These are phyloP conservation scores for Auxenochlorella pyrenoidosa DNA, from an alignment of 139 green algal species.

Conservation along the genomic window DNA sequence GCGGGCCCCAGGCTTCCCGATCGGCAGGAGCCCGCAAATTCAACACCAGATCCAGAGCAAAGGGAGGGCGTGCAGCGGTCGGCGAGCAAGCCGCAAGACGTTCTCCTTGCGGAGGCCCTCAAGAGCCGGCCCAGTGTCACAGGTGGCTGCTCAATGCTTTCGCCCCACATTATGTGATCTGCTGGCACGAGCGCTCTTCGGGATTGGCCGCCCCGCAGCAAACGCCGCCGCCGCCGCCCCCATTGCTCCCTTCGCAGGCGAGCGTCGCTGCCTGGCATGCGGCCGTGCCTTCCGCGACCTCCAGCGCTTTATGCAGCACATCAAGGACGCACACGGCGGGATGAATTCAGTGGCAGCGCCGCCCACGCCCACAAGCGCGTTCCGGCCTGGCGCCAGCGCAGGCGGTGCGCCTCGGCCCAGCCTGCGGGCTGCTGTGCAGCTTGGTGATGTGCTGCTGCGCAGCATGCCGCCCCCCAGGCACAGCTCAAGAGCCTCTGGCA, in stretches of 20 bases:
- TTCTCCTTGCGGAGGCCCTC: constrained; percentile 24
- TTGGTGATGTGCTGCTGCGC: constrained; percentile 8
- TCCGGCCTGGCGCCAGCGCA: not conserved
- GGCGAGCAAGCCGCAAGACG: not conserved
- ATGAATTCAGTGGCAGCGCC: not conserved
- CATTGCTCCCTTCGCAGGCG: constrained; percentile 44
- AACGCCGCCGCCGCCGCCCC: not conserved
- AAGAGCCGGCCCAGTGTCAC: constrained; percentile 32
- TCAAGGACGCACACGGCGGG: constrained; percentile 70
- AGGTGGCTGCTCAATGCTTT: constrained; percentile 19
- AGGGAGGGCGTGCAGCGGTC: not conserved
- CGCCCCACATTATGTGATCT: no score
- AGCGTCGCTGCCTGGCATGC: constrained; percentile 73
- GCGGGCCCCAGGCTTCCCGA: not conserved
- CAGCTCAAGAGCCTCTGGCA: not conserved
- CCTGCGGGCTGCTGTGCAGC: constrained; percentile 4
- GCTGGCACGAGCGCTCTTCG: not conserved
- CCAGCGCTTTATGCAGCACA: constrained; percentile 73
- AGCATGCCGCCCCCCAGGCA: not conserved
- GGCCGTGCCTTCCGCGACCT: constrained; percentile 64
- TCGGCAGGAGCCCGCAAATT: not conserved
- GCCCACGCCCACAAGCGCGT: no score
- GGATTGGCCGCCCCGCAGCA: not conserved
- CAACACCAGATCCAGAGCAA: not conserved
- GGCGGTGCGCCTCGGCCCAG: not conserved